phyloP scores from a whole-genome alignment of 352 stramenopile species.

The Phytophthora hibernalis region DNA sequence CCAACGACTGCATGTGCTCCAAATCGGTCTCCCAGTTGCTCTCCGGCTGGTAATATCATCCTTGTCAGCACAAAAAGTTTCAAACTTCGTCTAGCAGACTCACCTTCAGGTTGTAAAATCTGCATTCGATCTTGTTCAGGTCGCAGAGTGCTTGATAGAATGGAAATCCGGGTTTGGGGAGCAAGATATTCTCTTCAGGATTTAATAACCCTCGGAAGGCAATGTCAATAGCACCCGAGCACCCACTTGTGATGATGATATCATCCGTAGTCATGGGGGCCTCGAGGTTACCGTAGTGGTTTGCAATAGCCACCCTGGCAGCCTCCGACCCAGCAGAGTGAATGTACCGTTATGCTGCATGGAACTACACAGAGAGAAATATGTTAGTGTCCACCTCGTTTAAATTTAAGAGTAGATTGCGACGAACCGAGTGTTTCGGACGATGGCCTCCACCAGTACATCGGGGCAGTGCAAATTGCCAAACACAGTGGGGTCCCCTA shows the following conservation, averaged over 20 bases:
- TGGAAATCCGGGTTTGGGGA: constrained; percentile 95
- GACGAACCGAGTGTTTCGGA: constrained; percentile 67
- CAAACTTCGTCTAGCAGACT: neutral
- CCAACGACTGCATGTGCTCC: constrained; percentile 89
- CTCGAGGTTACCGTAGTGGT: constrained; percentile 68
- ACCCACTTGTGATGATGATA: constrained; percentile 94
- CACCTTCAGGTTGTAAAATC: constrained; percentile 91
- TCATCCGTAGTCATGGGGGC: constrained; percentile 88
- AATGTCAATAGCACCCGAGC: constrained; percentile 94
- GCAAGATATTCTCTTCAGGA: constrained; percentile 92
- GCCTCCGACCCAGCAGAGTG: constrained; percentile 89
- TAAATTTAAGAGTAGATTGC: neutral
- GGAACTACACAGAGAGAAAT: constrained; percentile 40
- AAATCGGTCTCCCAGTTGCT: constrained; percentile 95
- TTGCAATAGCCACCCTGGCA: constrained; percentile 91
- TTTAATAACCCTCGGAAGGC: constrained; percentile 91
- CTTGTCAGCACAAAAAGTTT: too few relatives aligned
- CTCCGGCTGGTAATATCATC: constrained; percentile 50
- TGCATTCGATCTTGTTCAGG: constrained; percentile 91
- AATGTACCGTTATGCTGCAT: constrained; percentile 94
- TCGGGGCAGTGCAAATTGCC: constrained; percentile 92
- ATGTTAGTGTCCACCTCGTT: neutral
- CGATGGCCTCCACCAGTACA: constrained; percentile 81
- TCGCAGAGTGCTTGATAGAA: constrained; percentile 96
- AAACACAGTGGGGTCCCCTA: constrained; percentile 93